Evolutionary conservation across 139 green algal genomes (phyloP).

Genomic region (Eudorina sp.): DNA sequence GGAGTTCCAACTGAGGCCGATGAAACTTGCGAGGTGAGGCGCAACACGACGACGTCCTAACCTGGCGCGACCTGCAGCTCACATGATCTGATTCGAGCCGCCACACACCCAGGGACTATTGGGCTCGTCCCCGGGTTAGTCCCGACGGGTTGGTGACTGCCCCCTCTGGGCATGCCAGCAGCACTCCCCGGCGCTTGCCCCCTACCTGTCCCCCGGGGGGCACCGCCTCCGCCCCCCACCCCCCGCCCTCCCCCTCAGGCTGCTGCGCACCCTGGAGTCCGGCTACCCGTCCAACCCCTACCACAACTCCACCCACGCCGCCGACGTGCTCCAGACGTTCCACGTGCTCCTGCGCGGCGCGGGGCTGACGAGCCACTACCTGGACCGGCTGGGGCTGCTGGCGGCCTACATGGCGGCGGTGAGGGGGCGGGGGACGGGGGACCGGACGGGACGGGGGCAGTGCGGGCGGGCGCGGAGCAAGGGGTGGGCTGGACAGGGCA

Average conservation of each 20-base stretch:
- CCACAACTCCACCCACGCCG: conserved; percentile 71
- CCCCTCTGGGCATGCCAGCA: background rate
- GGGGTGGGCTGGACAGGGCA: no score
- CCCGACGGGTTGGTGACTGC: no score
- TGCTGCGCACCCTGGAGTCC: conserved; percentile 43
- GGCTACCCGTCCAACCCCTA: conserved; percentile 73
- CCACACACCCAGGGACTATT: no score
- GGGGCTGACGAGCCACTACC: conserved; percentile 10
- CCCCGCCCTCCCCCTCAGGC: conserved; percentile 23
- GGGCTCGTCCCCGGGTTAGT: no score
- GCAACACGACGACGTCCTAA: no score
- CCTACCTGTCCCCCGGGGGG: background rate
- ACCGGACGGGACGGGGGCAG: background rate
- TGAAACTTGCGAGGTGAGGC: background rate
- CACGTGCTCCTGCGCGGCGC: conserved; percentile 57
- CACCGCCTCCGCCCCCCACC: background rate
- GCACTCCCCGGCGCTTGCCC: background rate
- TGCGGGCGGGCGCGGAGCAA: no score
- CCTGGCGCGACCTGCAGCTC: no score
- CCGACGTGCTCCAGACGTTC: conserved; percentile 66
- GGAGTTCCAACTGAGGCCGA: conserved; percentile 18
- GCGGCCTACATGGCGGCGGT: conserved; percentile 41
- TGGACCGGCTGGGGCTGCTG: conserved; percentile 37
- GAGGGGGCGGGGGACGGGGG: background rate
- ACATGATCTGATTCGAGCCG: no score